These are phyloP conservation scores for Penicillium sp. DNA, from an alignment of 2,329 filamentous ascomycete genomes.

Conservation along the genomic window DNA sequence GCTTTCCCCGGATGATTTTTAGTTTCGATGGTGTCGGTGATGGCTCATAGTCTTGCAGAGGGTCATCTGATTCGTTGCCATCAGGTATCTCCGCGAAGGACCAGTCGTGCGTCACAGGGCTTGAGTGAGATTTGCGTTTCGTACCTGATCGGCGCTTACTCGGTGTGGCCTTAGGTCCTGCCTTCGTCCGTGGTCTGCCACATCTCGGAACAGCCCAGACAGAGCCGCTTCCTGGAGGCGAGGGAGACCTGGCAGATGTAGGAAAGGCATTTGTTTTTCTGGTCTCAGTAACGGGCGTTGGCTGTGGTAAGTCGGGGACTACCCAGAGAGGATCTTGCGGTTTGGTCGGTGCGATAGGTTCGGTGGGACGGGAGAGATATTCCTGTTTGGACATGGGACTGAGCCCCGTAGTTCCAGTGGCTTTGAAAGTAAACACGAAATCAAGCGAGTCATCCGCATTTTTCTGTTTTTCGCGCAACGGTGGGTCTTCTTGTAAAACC, in stretches of 20 bases:
- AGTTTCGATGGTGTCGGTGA: slow-evolving; percentile 31
- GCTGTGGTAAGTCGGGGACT: slow-evolving; percentile 20
- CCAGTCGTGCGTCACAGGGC: slow-evolving; percentile 36
- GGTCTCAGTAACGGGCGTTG: slow-evolving; percentile 19
- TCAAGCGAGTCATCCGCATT: not conserved
- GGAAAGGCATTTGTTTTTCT: slow-evolving; percentile 11
- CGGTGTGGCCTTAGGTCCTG: slow-evolving; percentile 21
- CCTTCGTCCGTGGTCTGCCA: slow-evolving; percentile 27
- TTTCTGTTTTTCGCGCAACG: not conserved
- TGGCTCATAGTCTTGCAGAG: slow-evolving; percentile 38
- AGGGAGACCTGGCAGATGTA: slow-evolving; percentile 24
- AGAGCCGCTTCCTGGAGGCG: slow-evolving; percentile 38
- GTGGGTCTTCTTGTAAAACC: not conserved
- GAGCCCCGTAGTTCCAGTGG: slow-evolving; percentile 9
- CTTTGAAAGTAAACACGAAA: slow-evolving; percentile 7
- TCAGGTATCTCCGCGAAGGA: slow-evolving; percentile 37
- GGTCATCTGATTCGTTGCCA: slow-evolving; percentile 45
- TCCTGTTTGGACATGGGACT: slow-evolving; percentile 1
- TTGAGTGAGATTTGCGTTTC: slow-evolving; percentile 31
- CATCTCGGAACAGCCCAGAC: slow-evolving; percentile 38
- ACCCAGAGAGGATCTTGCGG: slow-evolving; percentile 22
- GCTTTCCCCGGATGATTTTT: slow-evolving; percentile 26
- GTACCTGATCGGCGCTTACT: slow-evolving; percentile 17
- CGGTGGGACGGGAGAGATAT: not conserved
- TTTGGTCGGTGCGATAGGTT: slow-evolving; percentile 5